These are phyloP conservation scores for Cladosporium austrohemisphaericum DNA, from an alignment of 2,329 filamentous ascomycete species.

Conservation along the genomic window DNA sequence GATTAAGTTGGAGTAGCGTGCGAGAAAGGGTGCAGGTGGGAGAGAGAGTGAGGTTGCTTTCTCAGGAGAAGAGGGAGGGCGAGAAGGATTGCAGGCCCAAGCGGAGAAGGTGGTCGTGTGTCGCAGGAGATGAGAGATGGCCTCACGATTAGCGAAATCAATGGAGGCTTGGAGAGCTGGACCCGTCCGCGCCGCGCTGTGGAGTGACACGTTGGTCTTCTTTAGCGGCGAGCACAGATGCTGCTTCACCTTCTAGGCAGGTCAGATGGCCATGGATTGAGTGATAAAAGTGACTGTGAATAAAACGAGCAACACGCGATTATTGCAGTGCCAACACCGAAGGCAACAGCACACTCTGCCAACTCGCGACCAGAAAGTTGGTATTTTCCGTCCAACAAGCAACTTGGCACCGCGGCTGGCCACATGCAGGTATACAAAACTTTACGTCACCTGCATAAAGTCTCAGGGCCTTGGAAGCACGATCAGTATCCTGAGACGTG, in stretches of 20 bases:
- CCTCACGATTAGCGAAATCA: not conserved
- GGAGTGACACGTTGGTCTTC: not conserved
- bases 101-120: not conserved
- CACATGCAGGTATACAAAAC: not conserved
- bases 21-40: not conserved
- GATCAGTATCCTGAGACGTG: too few relatives aligned
- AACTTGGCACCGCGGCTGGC: not conserved
- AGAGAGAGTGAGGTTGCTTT: slow-evolving; percentile 1
- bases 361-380: too few relatives aligned
- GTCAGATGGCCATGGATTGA: too few relatives aligned
- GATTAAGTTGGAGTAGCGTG: not conserved
- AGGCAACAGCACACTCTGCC: too few relatives aligned
- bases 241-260: too few relatives aligned
- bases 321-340: too few relatives aligned
- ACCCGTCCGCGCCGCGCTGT: not conserved
- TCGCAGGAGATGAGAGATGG: not conserved
- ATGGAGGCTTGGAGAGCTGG: not conserved
- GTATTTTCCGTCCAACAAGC: not conserved
- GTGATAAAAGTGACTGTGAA: too few relatives aligned
- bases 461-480: not conserved
- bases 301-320: too few relatives aligned
- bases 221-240: not conserved
- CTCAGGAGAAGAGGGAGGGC: too few relatives aligned
- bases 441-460: too few relatives aligned
- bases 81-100: not conserved